These are phyloP conservation scores for Ophiostoma triangulosporum DNA, from an alignment of 2,329 filamentous ascomycete species.

Conservation along the genomic window DNA sequence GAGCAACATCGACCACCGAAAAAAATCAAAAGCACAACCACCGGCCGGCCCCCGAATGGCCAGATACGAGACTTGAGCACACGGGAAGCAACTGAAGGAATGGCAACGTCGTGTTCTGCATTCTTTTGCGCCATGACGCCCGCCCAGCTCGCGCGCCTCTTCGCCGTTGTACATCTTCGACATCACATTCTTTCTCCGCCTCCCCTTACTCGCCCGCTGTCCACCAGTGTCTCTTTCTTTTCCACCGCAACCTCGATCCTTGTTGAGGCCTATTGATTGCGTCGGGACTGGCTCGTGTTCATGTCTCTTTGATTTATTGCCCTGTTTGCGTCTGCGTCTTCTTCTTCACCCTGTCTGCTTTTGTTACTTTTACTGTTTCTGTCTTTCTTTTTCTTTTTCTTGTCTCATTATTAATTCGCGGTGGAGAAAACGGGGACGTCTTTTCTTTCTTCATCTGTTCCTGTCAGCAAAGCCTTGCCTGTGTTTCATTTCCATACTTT, in stretches of 20 bases:
- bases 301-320: not conserved
- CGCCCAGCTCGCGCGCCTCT: no score
- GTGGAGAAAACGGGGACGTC: not conserved
- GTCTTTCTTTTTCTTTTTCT: constrained; percentile 6
- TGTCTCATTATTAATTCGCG: not conserved
- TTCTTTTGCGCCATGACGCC: no score
- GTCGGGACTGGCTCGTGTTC: constrained; percentile 4
- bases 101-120: no score
- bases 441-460: not conserved
- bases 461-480: not conserved
- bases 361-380: not conserved
- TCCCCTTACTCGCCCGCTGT: not conserved
- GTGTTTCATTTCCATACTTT: not conserved
- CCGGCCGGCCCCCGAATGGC: no score
- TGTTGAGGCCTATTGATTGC: not conserved
- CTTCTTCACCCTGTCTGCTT: not conserved
- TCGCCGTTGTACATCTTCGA: no score
- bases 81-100: no score
- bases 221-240: not conserved
- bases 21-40: not conserved
- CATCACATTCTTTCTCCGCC: not conserved
- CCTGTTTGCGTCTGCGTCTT: not conserved
- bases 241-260: not conserved
- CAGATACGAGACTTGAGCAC: no score
- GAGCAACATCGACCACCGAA: not conserved